phyloP scores from a whole-genome alignment of 2,329 filamentous ascomycete genomes.

The Alternaria angustiovoidea region DNA sequence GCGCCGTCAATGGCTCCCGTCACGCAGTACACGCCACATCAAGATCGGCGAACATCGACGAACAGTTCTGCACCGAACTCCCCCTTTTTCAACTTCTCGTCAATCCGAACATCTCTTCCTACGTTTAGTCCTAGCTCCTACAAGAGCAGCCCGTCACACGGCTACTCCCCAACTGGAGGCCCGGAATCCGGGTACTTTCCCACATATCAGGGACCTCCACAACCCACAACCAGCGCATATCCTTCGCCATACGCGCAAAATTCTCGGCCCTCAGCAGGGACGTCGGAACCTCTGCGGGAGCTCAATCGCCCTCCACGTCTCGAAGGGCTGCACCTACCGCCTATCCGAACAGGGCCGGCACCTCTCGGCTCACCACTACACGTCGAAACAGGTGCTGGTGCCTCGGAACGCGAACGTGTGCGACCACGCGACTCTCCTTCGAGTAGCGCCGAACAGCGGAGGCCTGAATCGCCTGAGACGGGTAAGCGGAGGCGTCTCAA shows the following conservation, averaged over 20 bases:
- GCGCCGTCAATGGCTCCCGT: conserved; percentile 35
- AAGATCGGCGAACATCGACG: conserved; percentile 40
- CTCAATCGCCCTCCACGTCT: conserved; percentile 33
- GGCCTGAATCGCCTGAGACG: conserved; percentile 43
- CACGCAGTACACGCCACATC: conserved; percentile 40
- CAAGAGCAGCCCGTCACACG: conserved; percentile 44
- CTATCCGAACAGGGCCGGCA: conserved; percentile 45
- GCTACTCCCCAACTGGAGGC: conserved; percentile 46
- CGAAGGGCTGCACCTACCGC: conserved; percentile 47
- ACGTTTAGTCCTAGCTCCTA: conserved; percentile 46
- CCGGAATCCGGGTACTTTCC: conserved; percentile 46
- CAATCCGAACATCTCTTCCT: conserved; percentile 47
- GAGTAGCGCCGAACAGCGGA: conserved; percentile 30
- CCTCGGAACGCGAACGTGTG: conserved; percentile 32
- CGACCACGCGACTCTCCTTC: conserved; percentile 42
- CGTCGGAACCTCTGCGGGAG: conserved; percentile 41
- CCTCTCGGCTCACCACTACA: conserved; percentile 43
- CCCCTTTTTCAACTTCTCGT: conserved; percentile 46
- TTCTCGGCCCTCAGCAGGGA: conserved; percentile 35
- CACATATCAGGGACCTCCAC: conserved; percentile 38
- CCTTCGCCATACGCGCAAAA: conserved; percentile 40
- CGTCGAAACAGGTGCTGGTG: conserved; percentile 32
- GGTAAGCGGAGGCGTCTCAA: conserved; percentile 48
- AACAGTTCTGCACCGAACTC: conserved; percentile 46
- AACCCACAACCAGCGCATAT: conserved; percentile 33